Conservation (phyloP, 106 monocot genomes). For the Allium fistulosum region DNA sequence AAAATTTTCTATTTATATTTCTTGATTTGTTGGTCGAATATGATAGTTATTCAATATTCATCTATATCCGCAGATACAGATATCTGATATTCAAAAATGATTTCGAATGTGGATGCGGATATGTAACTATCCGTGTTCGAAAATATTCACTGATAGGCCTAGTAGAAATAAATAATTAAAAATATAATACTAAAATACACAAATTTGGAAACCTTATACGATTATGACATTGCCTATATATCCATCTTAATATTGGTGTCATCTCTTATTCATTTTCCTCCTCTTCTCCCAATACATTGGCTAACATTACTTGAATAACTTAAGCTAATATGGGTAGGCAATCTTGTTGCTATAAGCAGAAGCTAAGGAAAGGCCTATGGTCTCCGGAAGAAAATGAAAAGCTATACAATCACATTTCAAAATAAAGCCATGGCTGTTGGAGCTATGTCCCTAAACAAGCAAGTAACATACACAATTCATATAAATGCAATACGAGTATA, state of each 20-base stretch:
- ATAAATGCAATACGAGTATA: too few relatives aligned
- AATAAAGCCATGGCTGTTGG: conserved; percentile 64
- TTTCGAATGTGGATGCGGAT: too few relatives aligned
- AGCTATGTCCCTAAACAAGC: conserved; percentile 69
- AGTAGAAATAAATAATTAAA: background rate
- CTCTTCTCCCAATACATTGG: conserved; percentile 1
- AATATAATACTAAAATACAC: too few relatives aligned
- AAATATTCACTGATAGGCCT: too few relatives aligned
- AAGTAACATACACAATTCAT: too few relatives aligned
- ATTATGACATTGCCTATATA: conserved; percentile 12
- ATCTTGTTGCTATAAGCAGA: conserved; percentile 74
- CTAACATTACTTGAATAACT: background rate
- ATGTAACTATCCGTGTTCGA: too few relatives aligned
- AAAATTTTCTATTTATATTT: too few relatives aligned
- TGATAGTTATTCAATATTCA: too few relatives aligned
- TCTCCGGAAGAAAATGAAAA: conserved; percentile 68
- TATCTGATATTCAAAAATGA: too few relatives aligned
- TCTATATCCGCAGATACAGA: too few relatives aligned
- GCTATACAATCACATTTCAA: conserved; percentile 58
- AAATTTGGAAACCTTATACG: conserved; percentile 11
- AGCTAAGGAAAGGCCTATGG: conserved; percentile 63
- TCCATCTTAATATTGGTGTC: background rate
- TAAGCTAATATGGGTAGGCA: conserved; percentile 48
- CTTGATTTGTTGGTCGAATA: too few relatives aligned
- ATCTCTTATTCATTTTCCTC: conserved; percentile 3